Conservation (phyloP, 768 basidiomycete genomes). For the Leccinum aurantiacum region DNA sequence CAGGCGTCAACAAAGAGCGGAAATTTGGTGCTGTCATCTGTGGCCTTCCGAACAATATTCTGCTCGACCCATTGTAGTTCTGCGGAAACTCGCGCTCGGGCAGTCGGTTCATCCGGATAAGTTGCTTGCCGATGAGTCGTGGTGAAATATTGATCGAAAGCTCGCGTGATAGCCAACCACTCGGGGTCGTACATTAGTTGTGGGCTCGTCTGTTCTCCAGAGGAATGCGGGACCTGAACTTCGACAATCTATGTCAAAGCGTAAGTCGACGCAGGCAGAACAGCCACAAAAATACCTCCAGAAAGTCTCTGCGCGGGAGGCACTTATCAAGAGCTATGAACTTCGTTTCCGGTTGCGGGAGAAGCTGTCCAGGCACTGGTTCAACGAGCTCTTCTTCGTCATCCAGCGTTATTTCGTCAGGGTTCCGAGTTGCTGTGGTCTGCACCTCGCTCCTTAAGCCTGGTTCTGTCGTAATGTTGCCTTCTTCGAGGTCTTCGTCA, state of each 20-base stretch:
- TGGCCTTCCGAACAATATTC: conserved; percentile 42
- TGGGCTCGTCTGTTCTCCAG: conserved; percentile 25
- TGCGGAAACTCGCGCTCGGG: conserved; percentile 51
- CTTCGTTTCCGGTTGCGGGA: conserved; percentile 47
- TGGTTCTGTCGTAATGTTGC: conserved; percentile 3
- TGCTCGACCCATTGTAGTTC: conserved; percentile 68
- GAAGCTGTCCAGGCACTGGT: conserved; percentile 32
- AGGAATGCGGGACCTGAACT: conserved; percentile 36
- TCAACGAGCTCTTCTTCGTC: conserved; percentile 47
- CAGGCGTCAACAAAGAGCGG: conserved; percentile 45
- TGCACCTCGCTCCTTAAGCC: conserved; percentile 36
- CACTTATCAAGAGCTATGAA: conserved; percentile 95
- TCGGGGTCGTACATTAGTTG: conserved; percentile 75
- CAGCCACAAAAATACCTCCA: conserved; percentile 56
- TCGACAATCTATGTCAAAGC: conserved; percentile 63
- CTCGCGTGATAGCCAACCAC: conserved; percentile 93
- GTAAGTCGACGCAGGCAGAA: conserved; percentile 1
- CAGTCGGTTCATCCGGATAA: conserved; percentile 59
- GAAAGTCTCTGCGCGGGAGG: conserved; percentile 67
- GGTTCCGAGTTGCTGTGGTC: conserved; percentile 36
- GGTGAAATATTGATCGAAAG: conserved; percentile 79
- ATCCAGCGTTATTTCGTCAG: conserved; percentile 52
- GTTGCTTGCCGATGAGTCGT: conserved; percentile 44
- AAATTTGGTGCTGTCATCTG: background rate
- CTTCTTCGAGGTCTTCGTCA: conserved; percentile 32